A percentile compares a stretch with the other conserved stretches of the same genome.
phyloP scores from a whole-genome alignment of 2,329 filamentous ascomycete genomes.

The Nemania sp. region DNA sequence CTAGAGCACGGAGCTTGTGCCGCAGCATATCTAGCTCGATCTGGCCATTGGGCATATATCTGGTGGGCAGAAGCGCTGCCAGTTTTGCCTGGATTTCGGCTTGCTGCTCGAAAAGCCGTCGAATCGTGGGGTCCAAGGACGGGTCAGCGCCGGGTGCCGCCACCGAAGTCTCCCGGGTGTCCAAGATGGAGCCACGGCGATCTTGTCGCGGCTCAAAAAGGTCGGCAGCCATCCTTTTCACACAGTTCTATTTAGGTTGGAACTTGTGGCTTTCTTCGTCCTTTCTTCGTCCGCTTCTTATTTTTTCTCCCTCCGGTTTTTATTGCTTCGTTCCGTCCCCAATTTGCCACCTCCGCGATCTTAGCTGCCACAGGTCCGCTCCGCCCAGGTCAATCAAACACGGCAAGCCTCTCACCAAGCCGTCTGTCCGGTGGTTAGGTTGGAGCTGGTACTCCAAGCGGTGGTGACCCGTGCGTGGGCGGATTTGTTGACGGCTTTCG shows the following conservation, averaged over 20 bases:
- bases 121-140: slow-evolving; percentile 49
- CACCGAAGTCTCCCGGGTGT: slow-evolving; percentile 36
- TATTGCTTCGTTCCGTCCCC: not conserved
- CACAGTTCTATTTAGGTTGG: slow-evolving; percentile 4
- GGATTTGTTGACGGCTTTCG: slow-evolving; percentile 20
- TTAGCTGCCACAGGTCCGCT: slow-evolving; percentile 13
- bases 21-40: slow-evolving; percentile 59
- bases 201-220: slow-evolving; percentile 39
- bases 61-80: slow-evolving; percentile 51
- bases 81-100: slow-evolving; percentile 57
- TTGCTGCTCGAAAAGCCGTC: slow-evolving; percentile 54
- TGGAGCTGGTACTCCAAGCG: slow-evolving; percentile 27
- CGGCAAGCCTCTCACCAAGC: slow-evolving; percentile 3
- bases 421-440: slow-evolving; percentile 3
- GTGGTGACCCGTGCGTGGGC: slow-evolving; percentile 23
- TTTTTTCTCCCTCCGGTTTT: not conserved
- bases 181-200: slow-evolving; percentile 39
- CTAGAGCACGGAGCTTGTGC: slow-evolving; percentile 56
- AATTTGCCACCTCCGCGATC: slow-evolving; percentile 18
- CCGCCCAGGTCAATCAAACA: slow-evolving; percentile 3
- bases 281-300: not conserved
- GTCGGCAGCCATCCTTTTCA: slow-evolving; percentile 36
- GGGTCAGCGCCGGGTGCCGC: slow-evolving; percentile 42
- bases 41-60: slow-evolving; percentile 51
- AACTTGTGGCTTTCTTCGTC: not conserved